Evolutionary conservation across 2,329 filamentous ascomycete genomes (phyloP).

Genomic region (Hypoxylon sp.): DNA sequence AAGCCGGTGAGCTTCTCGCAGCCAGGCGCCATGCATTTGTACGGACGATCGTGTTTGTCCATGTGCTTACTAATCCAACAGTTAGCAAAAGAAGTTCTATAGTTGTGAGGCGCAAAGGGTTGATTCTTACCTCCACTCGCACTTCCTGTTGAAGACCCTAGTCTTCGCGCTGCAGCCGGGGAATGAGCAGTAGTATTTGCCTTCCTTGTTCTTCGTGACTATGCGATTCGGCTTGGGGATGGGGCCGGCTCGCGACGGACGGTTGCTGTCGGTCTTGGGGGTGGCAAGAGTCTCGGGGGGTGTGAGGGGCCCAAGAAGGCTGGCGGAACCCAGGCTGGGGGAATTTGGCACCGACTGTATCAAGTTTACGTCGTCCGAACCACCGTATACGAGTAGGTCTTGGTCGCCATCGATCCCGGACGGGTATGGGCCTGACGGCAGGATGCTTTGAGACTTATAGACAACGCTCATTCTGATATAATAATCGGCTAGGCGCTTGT

Average conservation of each 20-base stretch:
- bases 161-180: constrained; percentile 76
- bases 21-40: constrained; percentile 84
- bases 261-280: constrained; percentile 29
- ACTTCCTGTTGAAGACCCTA: constrained; percentile 82
- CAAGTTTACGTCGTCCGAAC: constrained; percentile 56
- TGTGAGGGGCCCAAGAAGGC: constrained; percentile 38
- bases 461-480: constrained; percentile 64
- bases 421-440: constrained; percentile 65
- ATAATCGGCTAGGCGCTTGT: constrained; percentile 46
- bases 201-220: constrained; percentile 74
- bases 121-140: constrained; percentile 88
- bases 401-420: constrained; percentile 56
- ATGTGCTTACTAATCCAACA: constrained; percentile 85
- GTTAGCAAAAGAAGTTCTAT: constrained; percentile 45
- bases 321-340: constrained; percentile 16
- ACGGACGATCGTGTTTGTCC: constrained; percentile 97
- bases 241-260: constrained; percentile 63
- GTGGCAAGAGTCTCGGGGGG: constrained; percentile 32
- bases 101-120: constrained; percentile 8
- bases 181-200: constrained; percentile 83
- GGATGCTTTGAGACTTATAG: constrained; percentile 66
- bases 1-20: constrained; percentile 95
- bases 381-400: constrained; percentile 61
- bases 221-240: constrained; percentile 73
- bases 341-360: constrained; percentile 41